These are phyloP conservation scores for Puya raimondii DNA, from an alignment of 176 grass and related monocot genomes.

Conservation along the genomic window DNA sequence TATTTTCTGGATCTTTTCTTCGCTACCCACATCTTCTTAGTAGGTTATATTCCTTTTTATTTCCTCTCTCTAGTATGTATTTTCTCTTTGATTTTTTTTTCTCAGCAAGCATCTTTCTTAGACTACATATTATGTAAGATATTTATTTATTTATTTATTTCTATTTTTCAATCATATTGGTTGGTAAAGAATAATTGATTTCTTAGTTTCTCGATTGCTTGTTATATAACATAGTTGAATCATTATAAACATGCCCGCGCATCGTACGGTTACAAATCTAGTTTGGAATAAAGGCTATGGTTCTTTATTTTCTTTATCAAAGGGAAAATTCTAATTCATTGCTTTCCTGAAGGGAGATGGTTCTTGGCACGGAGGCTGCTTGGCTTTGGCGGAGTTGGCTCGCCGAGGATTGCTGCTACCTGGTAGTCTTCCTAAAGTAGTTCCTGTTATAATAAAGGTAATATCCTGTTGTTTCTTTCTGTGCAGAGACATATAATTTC, in stretches of 20 bases:
- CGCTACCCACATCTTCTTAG: too few relatives aligned
- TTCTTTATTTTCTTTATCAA: too few relatives aligned
- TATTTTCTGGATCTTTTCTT: too few relatives aligned
- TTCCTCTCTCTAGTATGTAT: too few relatives aligned
- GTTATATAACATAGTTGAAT: too few relatives aligned
- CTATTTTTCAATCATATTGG: not conserved
- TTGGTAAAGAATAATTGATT: not conserved
- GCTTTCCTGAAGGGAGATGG: constrained; percentile 69
- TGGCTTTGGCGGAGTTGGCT: constrained; percentile 95
- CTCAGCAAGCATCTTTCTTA: too few relatives aligned
- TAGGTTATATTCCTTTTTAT: too few relatives aligned
- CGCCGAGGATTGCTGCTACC: constrained; percentile 82
- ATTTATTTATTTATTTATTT: not conserved
- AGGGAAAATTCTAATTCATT: not conserved
- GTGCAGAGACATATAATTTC: not conserved
- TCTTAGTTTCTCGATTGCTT: not conserved
- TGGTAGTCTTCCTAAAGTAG: constrained; percentile 69
- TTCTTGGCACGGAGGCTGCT: constrained; percentile 94
- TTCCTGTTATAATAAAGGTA: constrained; percentile 79
- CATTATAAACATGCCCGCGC: too few relatives aligned
- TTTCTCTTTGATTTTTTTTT: too few relatives aligned
- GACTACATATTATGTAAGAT: too few relatives aligned
- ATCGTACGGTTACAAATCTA: too few relatives aligned
- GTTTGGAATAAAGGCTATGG: too few relatives aligned
- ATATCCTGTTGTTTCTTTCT: not conserved